Evolutionary conservation across 2,329 filamentous ascomycete species (phyloP), one percentile per base, ranked within the genome.

Genomic region (Pseudocercospora fijiensis): DNA sequence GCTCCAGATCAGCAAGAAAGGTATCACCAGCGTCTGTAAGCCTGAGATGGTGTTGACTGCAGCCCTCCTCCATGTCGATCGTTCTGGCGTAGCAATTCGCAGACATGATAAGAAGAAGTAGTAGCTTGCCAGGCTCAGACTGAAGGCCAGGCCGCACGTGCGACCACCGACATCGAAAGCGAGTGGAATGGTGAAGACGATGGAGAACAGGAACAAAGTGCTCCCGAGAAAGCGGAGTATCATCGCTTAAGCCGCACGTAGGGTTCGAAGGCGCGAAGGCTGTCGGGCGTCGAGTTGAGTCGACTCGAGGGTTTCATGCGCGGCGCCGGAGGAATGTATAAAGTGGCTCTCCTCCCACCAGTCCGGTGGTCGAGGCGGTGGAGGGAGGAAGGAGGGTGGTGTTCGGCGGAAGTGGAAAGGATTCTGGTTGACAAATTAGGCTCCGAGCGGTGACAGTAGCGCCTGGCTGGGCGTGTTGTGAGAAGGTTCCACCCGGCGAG

Each of bases 101-200:
- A 95, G 82, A 67, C 86, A 81, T 62, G 92, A 96, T 80, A 95
- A 92, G 77, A 91, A 79, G 76, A 96, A 89, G 82, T 98, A 98
- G 83, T 96, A 98, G 73, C 85, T 83, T 71, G 94, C 93, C 60
- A 98, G 86, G 55, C 90, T 87, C 60, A 98, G 85, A 75, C 92
- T 97, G 82, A 96, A 98, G 67, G 92, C 94, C 74, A 99, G 84
- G 64, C 95, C 95, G 75, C 92, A 96, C 72, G 95, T 93, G 74
- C 92, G 89, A 67, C 95, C 95, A 76, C 95, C 95, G 74, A 98
- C 94, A 86, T 99, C 95, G 82, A 98, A 98, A 74, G 94, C 91
- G 76, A 99, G 88, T 66, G 95, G 95, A 76, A 99, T 95, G 67
- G 92, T 96, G 76, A 98, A 90, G 75, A 98, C 88, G 78, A 97